Evolutionary conservation across 108 stramenopile genomes (phyloP), one percentile per base, ranked within the genome.

Genomic region (Cylindrotheca fusiformis): DNA sequence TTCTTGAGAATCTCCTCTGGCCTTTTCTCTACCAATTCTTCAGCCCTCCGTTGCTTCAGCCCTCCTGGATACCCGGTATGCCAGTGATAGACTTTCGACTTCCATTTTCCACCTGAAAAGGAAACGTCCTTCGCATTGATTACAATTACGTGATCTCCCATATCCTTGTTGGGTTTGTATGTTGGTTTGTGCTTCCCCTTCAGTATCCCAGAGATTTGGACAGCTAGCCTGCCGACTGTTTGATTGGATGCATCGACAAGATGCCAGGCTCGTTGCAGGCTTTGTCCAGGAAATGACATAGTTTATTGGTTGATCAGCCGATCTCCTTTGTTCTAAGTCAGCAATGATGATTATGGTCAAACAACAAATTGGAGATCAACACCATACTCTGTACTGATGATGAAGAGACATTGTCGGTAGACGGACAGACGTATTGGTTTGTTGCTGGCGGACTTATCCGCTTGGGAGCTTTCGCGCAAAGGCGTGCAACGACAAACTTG

Each of bases 111-210:
- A 5, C 97, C 97, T 5, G 94, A 77, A 65, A 97, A 90, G 29
- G 90, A 69, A 19, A 97, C 90, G 81, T 93, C 90, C 41, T 84
- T 83, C 14, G 96, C 95, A 71, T 98, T 97, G 21, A 98, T 65
- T 17, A 98, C 82, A 20, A 98, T 93, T 2, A 98, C 96, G 58
- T 76, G 71, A 68, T 98, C 97, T 5, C 97, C 97, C 71, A 91
- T 93, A 67, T 96, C 97, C 33, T 81, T 84, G 60, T 96, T 87
- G 26, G 96, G 97, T 30, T 75, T 64, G 71, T 77, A 98, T 31
- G 95, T 97, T 0, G 97, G 97, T 71, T 98, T 98, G 81, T 98
- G 95, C 64, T 97, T 97, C 1, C 97, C 97, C 52, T 72, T 79
- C 2, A 98, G 76, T 58, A 98, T 77, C 0, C 88, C 84, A 2